Evolutionary conservation across 2,329 filamentous ascomycete genomes (phyloP).

Genomic region (Thermomyces lanuginosus): DNA sequence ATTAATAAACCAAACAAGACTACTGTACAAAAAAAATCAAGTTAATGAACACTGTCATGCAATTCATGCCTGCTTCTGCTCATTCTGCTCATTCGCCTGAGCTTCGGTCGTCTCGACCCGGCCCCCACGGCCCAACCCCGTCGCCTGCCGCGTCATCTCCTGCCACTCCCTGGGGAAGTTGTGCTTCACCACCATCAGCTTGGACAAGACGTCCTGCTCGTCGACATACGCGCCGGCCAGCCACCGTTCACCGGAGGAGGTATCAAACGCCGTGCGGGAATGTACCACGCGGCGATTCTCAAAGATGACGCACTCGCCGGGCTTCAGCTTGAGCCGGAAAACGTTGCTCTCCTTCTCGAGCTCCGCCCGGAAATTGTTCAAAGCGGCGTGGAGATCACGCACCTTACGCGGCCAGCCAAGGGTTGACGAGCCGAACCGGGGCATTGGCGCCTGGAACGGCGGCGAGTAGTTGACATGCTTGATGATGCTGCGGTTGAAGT

Average conservation of each 20-base stretch:
- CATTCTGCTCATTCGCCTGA: too few relatives aligned
- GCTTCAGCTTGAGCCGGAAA: slow-evolving; percentile 55
- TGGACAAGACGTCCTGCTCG: slow-evolving; percentile 42
- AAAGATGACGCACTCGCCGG: slow-evolving; percentile 86
- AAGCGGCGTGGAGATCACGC: slow-evolving; percentile 27
- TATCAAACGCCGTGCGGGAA: slow-evolving; percentile 60
- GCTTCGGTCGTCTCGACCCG: too few relatives aligned
- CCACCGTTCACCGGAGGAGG: slow-evolving; percentile 51
- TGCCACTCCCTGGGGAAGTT: neutral
- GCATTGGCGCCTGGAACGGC: slow-evolving; percentile 54
- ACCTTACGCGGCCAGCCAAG: slow-evolving; percentile 8
- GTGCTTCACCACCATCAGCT: slow-evolving; percentile 24
- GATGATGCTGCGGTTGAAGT: neutral
- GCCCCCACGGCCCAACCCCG: too few relatives aligned
- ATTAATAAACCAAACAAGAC: too few relatives aligned
- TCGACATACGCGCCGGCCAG: slow-evolving; percentile 73
- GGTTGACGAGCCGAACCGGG: slow-evolving; percentile 5
- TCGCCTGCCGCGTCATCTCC: too few relatives aligned
- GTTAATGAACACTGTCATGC: too few relatives aligned
- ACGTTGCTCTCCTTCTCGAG: slow-evolving; percentile 44
- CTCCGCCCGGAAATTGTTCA: slow-evolving; percentile 41
- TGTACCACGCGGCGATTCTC: slow-evolving; percentile 77
- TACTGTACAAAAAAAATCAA: too few relatives aligned
- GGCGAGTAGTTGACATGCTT: slow-evolving; percentile 53
- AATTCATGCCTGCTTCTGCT: too few relatives aligned